Evolutionary conservation across 768 basidiomycete species (phyloP).

Genomic region (Trametes sanguinea): DNA sequence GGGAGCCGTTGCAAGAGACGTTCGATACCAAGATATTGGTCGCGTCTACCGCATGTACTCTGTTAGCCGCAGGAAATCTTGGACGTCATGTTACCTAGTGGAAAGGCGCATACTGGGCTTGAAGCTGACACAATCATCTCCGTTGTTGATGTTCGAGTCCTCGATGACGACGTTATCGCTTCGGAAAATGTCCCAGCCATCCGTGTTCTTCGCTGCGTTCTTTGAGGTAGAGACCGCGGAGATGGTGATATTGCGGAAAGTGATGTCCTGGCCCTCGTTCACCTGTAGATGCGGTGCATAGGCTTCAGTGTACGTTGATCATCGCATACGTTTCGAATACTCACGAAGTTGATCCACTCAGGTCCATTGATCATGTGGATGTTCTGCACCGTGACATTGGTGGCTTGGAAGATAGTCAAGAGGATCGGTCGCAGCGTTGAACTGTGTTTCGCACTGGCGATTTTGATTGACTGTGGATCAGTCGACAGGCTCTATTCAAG

Average conservation of each 20-base stretch:
- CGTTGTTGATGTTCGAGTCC: conserved; percentile 54
- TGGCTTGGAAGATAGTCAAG: conserved; percentile 54
- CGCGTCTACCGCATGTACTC: conserved; percentile 32
- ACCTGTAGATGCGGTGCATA: background rate
- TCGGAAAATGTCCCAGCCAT: conserved; percentile 67
- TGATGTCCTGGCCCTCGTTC: conserved; percentile 47
- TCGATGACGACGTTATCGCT: conserved; percentile 50
- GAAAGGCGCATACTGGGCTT: conserved; percentile 45
- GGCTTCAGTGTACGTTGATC: background rate
- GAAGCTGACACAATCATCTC: conserved; percentile 62
- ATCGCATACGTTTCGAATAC: background rate
- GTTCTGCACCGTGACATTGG: conserved; percentile 47
- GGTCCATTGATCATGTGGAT: conserved; percentile 53
- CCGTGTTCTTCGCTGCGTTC: conserved; percentile 49
- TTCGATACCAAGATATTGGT: conserved; percentile 60
- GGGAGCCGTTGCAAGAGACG: conserved; percentile 60
- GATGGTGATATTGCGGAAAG: conserved; percentile 50
- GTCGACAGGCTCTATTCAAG: too few relatives aligned
- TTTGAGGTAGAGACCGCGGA: conserved; percentile 47
- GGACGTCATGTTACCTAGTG: background rate
- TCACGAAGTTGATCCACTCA: conserved; percentile 54
- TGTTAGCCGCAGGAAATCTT: conserved; percentile 7
- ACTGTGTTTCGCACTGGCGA: conserved; percentile 44
- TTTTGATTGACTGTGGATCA: too few relatives aligned
- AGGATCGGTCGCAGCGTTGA: conserved; percentile 55